Evolutionary conservation across 441 rosid species (phyloP), one percentile per base, ranked within the genome.

Genomic region (Bocquillonia castaneifolia): DNA sequence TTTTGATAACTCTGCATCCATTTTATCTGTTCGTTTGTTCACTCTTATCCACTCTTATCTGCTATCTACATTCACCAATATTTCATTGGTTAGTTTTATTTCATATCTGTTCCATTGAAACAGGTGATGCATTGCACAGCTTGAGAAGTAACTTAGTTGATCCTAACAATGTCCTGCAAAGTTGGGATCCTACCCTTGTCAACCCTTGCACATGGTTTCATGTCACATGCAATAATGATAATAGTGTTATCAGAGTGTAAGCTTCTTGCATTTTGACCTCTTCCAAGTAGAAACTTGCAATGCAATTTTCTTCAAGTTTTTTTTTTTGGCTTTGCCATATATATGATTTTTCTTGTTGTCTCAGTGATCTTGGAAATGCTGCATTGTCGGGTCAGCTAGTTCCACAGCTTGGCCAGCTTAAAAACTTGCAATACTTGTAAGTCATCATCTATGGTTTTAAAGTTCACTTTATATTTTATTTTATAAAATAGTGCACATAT

Each of bases 141-240:
- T 74, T 90, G 69, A 77, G 96, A 71, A 73, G 80, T 72, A 88
- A 81, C 76, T 79, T 92, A 67, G 63, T 66, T 71, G 98, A 92
- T 83, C 98, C 98, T 42, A 86, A 83, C 82, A 92, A 86, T 80
- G 93, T 92, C 55, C 82, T 92, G 70, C 98, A 93, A 79, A 93
- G 99, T 79, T 93, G 99, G 99, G 99, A 93, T 80, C 97, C 99
- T 52, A 91, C 99, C 26, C 96, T 93, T 72, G 99, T 93, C 74
- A 93, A 93, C 67, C 99, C 99, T 55, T 91, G 99, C 80, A 91
- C 99, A 18, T 93, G 99, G 97, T 93, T 91, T 74, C 99, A 93
- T 53, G 97, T 93, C 53, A 93, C 99, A 18, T 93, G 99, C 73
- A 88, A 92, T 80, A 90, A 85, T 76, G 98, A 92, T 64, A 92